Conservation (phyloP, 2,329 filamentous ascomycete genomes). For the Juglanconis juglandina region DNA sequence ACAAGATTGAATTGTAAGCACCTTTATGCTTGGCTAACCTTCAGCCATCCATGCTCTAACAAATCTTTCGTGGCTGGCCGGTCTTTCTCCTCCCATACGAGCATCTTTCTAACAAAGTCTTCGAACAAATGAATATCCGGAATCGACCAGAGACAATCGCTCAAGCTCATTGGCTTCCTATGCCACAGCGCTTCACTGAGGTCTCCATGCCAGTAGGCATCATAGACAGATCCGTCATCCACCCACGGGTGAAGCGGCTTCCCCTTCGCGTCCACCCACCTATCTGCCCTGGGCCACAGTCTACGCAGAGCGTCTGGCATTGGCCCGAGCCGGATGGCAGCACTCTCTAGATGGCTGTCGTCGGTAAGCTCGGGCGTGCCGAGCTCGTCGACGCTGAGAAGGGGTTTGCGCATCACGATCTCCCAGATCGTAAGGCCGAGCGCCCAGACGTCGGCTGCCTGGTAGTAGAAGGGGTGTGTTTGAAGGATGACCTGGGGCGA, state of each 20-base stretch:
- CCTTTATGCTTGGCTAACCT: background rate
- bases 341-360: background rate
- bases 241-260: background rate
- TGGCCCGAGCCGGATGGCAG: background rate
- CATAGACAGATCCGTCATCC: background rate
- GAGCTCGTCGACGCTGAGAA: background rate
- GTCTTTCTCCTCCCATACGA: background rate
- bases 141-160: background rate
- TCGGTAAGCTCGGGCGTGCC: background rate
- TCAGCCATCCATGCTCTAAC: background rate
- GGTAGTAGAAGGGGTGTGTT: background rate
- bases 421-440: background rate
- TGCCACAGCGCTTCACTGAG: background rate
- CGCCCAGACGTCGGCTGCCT: background rate
- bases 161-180: background rate
- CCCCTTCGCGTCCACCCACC: background rate
- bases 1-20: constrained; percentile 32
- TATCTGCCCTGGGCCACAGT: background rate
- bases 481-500: background rate
- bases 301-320: background rate
- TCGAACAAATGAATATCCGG: background rate
- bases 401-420: background rate
- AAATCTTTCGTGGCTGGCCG: background rate
- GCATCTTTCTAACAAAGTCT: background rate
- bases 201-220: background rate